A percentile compares a stretch with the other conserved stretches of the same genome.
Conservation (phyloP, 1,139 yeast species). For the Saccharomyces pastorianus region DNA sequence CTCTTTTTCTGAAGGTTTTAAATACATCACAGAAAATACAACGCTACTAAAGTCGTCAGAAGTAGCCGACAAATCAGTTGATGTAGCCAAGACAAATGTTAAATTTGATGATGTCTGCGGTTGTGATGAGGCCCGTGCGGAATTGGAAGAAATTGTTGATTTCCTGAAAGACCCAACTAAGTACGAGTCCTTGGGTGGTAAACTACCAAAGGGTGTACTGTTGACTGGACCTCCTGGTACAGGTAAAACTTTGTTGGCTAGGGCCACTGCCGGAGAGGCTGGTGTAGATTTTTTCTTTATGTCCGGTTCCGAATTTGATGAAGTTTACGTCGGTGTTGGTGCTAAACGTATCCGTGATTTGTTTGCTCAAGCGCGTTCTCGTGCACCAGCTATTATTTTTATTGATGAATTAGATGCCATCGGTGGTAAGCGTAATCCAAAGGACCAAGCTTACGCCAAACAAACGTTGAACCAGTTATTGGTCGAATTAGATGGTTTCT, state of each 20-base stretch:
- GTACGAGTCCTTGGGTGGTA: conserved; percentile 94
- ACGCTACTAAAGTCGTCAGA: conserved; percentile 73
- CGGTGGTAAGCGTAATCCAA: conserved; percentile 95
- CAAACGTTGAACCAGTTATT: conserved; percentile 92
- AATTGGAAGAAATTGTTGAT: conserved; percentile 92
- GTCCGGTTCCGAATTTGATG: conserved; percentile 98
- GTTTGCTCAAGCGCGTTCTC: conserved; percentile 85
- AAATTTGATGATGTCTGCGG: conserved; percentile 92
- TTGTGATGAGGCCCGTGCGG: conserved; percentile 96
- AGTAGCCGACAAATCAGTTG: conserved; percentile 68
- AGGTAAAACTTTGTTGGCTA: conserved; percentile 92
- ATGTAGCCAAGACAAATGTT: conserved; percentile 80
- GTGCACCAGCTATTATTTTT: conserved; percentile 94
- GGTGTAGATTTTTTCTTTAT: conserved; percentile 97
- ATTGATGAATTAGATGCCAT: conserved; percentile 97
- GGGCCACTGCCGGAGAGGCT: conserved; percentile 99
- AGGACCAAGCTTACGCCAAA: conserved; percentile 95
- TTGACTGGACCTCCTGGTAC: conserved; percentile 99
- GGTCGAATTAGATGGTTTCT: conserved; percentile 94
- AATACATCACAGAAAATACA: conserved; percentile 76
- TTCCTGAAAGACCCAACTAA: conserved; percentile 92
- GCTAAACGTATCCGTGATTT: conserved; percentile 95
- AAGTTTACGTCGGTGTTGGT: conserved; percentile 96
- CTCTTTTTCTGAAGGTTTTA: conserved; percentile 68
- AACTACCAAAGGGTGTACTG: conserved; percentile 91